Base-by-base conservation (phyloP, 2,329 filamentous ascomycete species). In the Trichoderma sp. region DNA sequence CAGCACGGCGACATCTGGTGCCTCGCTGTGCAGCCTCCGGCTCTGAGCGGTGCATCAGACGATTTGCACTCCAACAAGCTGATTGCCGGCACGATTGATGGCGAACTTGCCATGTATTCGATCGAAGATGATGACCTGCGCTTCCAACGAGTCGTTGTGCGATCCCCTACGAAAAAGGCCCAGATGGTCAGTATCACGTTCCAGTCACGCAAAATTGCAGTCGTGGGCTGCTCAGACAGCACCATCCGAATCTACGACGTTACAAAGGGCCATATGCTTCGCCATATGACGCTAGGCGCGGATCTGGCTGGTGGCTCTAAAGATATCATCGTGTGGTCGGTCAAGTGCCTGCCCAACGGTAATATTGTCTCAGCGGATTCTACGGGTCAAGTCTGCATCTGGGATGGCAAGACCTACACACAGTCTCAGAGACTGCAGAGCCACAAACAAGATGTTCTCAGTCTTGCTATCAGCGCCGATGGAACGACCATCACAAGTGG, bases 1-100 rank as follows among this genome's bases (percentile, higher is more conserved):
- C 97, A 97, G 81, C 94, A 97, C 81, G 95, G 94, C 75, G 95
- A 98, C 78, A 95, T 98, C 73, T 99, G 96, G 96, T 98, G 95
- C 82, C 88, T 99, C 77, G 93, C 93, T 72, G 93, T 92, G 15
- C 95, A 98, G 82, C 96, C 95, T 3, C 84, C 73, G 3, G 74
- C 75, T 32, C 50, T 71, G 53, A 80, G 79, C 34, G 77, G 77
- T 65, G 75, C 77, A 12, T 50, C 70, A 13, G 79, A 80, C 26
- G 65, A 84, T 83, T 78, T 81, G 65, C 77, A 77, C 69, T 80
- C 82, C 47, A 83, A 81, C 80, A 92, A 93, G 78, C 86, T 99
- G 53, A 92, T 97, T 13, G 92, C 86, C 68, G 96, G 96, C 15
- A 98, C 95, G 74, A 94, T 94, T 30, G 95, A 98, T 81, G 96